Base-by-base conservation (phyloP, 2,329 filamentous ascomycete species). In the Calonectria pauciramosa region DNA sequence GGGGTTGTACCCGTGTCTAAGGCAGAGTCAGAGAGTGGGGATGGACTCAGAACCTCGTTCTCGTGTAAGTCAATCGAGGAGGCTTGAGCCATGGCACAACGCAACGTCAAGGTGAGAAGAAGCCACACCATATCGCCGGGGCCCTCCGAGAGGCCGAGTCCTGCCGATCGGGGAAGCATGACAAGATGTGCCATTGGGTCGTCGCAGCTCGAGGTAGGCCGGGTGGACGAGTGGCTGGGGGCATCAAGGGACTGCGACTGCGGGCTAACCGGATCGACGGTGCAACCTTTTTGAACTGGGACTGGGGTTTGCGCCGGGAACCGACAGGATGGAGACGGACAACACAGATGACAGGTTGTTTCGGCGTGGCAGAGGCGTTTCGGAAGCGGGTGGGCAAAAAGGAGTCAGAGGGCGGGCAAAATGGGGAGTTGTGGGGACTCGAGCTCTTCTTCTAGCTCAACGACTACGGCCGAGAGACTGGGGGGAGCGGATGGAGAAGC, bases 301-400 rank as follows among this genome's bases (percentile, higher is more conserved):
- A 44, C 51, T 54, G 59, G 47, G 64, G 52, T 41, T 72, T 30
- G 38, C 34, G 52, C 51, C 67, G 67, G 67, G 67, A 59, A 59
- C 60, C 67, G 67, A 54, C 59, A 54, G 71, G 52, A 66, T 28
- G 63, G 67, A 34, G 71, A 44, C 51, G 49, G 67, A 66, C 59
- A 56, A n/a, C 47, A 51, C 54, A 44, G 41, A 38, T 71, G 69
- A 80, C 68, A 71, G 30, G 28, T 34, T 75, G 74, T 77, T 79
- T 79, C 78, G 69, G 74, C 70, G 71, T 69, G 71, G 69, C 49
- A 80, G 75, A 73, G 67, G 67, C 75, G 77, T 77, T 73, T 76
- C 73, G 75, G 67, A 74, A 72, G 49, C 60, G 71, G 72, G 64
- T 47, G 60, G 68, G 44, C 67, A 68, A 68, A 41, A 44, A 63